Evolutionary conservation across 2,329 filamentous ascomycete species (phyloP).

Genomic region (Neonectria magnoliae): DNA sequence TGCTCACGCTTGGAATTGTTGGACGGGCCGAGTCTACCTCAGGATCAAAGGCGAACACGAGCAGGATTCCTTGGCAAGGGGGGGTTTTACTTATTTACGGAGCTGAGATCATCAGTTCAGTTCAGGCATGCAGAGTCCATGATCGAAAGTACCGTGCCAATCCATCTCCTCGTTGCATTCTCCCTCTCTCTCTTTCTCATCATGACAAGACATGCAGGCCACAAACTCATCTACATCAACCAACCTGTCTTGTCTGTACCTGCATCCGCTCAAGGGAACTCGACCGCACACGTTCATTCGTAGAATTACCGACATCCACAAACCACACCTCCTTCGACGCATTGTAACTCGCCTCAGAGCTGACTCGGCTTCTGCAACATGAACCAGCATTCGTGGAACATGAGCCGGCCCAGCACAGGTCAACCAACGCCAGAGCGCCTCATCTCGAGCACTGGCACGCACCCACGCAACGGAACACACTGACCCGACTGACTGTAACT

Average conservation of each 20-base stretch:
- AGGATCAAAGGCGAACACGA: conserved; percentile 5
- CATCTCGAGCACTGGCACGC: not conserved
- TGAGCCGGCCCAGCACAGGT: too few relatives aligned
- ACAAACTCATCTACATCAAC: not conserved
- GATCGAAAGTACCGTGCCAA: not conserved
- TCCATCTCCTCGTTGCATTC: not conserved
- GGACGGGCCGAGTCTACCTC: not conserved
- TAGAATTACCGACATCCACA: not conserved
- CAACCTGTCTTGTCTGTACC: not conserved
- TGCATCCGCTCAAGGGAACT: not conserved
- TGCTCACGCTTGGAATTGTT: conserved; percentile 4
- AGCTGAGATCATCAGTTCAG: too few relatives aligned
- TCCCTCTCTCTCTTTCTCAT: not conserved
- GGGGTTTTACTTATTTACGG: conserved; percentile 3
- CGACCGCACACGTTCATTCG: not conserved
- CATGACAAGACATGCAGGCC: not conserved
- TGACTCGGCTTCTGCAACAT: not conserved
- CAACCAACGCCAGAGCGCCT: too few relatives aligned
- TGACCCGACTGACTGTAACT: not conserved
- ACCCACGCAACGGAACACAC: not conserved
- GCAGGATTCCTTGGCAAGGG: conserved; percentile 14
- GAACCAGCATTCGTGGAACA: not conserved
- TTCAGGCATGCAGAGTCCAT: not conserved
- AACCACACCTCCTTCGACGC: not conserved
- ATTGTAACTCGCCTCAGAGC: not conserved